Evolutionary conservation across 2,329 filamentous ascomycete genomes (phyloP).

Genomic region (Claviceps maximensis): DNA sequence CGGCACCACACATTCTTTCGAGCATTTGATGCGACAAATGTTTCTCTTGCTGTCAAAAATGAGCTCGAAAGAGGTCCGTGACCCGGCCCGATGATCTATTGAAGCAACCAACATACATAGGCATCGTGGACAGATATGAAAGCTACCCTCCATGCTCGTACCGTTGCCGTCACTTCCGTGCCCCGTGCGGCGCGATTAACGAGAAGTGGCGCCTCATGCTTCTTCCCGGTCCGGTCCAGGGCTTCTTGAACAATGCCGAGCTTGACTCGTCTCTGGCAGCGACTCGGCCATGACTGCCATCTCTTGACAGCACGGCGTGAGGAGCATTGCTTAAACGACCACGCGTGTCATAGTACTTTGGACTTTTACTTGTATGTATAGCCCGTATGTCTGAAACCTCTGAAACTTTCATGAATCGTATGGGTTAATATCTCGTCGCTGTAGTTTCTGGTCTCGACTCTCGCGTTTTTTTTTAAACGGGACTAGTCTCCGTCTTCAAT

Average conservation of each 20-base stretch:
- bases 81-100: too few relatives aligned
- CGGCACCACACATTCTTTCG: not conserved
- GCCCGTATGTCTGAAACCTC: not conserved
- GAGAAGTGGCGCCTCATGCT: not conserved
- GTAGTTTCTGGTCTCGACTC: too few relatives aligned
- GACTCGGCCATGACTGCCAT: constrained; percentile 4
- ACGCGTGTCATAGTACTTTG: not conserved
- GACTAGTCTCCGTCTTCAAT: too few relatives aligned
- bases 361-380: not conserved
- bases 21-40: not conserved
- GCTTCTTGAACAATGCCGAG: constrained; percentile 1
- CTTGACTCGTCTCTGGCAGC: constrained; percentile 5
- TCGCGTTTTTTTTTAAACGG: too few relatives aligned
- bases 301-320: not conserved
- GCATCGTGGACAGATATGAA: not conserved
- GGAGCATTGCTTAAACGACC: not conserved
- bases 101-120: not conserved
- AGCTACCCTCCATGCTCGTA: not conserved
- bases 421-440: not conserved
- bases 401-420: not conserved
- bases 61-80: not conserved
- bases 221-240: not conserved
- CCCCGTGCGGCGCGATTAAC: not conserved
- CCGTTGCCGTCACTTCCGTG: not conserved
- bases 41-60: not conserved